Conservation (phyloP, 495 filamentous ascomycete species). For the Penicillium atrosanguineum region DNA sequence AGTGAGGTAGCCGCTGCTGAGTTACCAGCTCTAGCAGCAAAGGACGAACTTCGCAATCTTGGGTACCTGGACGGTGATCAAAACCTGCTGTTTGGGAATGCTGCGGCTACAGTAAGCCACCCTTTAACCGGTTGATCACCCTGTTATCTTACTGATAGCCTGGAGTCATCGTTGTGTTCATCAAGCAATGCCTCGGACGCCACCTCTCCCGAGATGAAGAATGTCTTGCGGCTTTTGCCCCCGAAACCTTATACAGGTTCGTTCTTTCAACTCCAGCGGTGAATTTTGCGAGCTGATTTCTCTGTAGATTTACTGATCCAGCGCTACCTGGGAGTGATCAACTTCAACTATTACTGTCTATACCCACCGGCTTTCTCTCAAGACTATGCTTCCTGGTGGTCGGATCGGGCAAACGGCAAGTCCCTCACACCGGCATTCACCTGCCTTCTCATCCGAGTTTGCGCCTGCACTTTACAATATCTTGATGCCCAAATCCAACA, state of each 20-base stretch:
- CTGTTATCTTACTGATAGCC: background rate
- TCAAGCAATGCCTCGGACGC: background rate
- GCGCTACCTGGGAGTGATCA: slow-evolving; percentile 46
- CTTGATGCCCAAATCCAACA: slow-evolving; percentile 33
- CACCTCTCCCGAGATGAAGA: slow-evolving; percentile 22
- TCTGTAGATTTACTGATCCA: slow-evolving; percentile 47
- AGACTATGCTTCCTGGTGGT: slow-evolving; percentile 51
- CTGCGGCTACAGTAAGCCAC: slow-evolving; percentile 6
- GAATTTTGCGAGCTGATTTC: slow-evolving; percentile 4
- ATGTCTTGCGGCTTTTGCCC: slow-evolving; percentile 22
- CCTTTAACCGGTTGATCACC: no score
- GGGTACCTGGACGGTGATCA: slow-evolving; percentile 27
- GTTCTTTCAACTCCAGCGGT: background rate
- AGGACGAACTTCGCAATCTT: slow-evolving; percentile 21
- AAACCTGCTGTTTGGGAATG: slow-evolving; percentile 7
- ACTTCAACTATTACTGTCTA: slow-evolving; percentile 49
- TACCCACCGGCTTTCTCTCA: slow-evolving; percentile 48
- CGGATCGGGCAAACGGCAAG: slow-evolving; percentile 24
- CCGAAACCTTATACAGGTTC: slow-evolving; percentile 34
- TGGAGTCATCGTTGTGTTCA: background rate
- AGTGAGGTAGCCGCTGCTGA: background rate
- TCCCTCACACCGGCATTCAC: slow-evolving; percentile 44
- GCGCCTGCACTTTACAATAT: slow-evolving; percentile 49
- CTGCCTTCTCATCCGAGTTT: slow-evolving; percentile 50
- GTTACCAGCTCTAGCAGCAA: slow-evolving; percentile 1